Conservation (phyloP, 805 yeast species). For the Candida maltosa region DNA sequence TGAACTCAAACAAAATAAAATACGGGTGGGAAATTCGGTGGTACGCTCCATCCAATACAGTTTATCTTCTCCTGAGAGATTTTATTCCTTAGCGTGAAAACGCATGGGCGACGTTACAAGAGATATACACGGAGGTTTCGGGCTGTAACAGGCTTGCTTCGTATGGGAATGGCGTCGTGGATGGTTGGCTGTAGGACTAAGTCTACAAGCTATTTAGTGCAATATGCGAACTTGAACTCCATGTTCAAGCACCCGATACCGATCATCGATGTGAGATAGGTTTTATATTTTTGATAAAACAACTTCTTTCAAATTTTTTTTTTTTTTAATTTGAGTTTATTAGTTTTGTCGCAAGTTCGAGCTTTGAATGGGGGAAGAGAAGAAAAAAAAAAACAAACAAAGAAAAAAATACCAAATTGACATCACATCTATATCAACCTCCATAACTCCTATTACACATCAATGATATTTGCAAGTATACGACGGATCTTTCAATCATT, state of each 20-base stretch:
- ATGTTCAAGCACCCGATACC: constrained; percentile 56
- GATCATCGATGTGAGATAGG: constrained; percentile 52
- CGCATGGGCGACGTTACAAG: constrained; percentile 60
- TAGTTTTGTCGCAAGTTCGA: no score
- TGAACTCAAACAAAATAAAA: constrained; percentile 13
- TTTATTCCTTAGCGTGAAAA: constrained; percentile 46
- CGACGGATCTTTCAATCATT: constrained; percentile 78
- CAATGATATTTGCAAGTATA: constrained; percentile 68
- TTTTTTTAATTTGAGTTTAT: constrained; percentile 1
- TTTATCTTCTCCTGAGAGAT: constrained; percentile 61
- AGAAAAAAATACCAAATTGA: no score
- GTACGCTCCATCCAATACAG: constrained; percentile 44
- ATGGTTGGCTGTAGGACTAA: constrained; percentile 45
- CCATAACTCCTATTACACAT: no score
- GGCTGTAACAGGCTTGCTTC: constrained; percentile 15
- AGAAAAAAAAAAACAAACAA: no score
- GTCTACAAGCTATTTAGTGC: constrained; percentile 51
- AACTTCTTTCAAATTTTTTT: no score
- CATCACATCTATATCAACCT: no score
- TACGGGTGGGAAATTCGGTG: constrained; percentile 68
- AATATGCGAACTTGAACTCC: constrained; percentile 47
- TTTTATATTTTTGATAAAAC: constrained; percentile 21
- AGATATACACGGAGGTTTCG: constrained; percentile 25
- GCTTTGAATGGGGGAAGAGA: no score
- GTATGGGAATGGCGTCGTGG: constrained; percentile 54